A percentile compares a stretch with the other conserved stretches of the same genome.
These are phyloP conservation scores for Tetrapisispora taiwanensis DNA, from an alignment of 805 yeast genomes.

Conservation along the genomic window DNA sequence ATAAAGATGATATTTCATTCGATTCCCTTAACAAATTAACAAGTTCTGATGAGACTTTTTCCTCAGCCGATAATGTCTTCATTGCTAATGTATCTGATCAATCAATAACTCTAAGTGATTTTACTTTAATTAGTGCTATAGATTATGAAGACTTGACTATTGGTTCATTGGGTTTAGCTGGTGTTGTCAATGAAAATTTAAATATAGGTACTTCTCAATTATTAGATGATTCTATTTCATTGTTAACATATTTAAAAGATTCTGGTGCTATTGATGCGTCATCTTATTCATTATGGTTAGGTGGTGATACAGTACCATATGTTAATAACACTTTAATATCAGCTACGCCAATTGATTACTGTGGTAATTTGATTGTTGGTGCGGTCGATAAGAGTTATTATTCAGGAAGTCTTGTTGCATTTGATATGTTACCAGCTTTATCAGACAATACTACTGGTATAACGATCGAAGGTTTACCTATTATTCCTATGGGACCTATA, in stretches of 20 bases:
- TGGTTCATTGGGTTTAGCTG: conserved; percentile 42
- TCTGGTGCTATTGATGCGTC: conserved; percentile 28
- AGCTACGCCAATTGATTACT: conserved; percentile 6
- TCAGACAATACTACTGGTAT: conserved; percentile 10
- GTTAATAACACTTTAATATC: neutral
- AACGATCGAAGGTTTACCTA: conserved; percentile 32
- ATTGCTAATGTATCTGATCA: neutral
- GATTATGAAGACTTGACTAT: conserved; percentile 26
- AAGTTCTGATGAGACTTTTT: neutral
- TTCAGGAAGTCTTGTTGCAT: conserved; percentile 39
- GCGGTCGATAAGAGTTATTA: conserved; percentile 42
- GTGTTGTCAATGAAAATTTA: conserved; percentile 13
- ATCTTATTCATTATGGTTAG: conserved; percentile 38
- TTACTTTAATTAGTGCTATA: conserved; percentile 33
- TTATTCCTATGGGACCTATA: conserved; percentile 38
- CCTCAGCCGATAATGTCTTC: neutral
- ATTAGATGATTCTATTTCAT: conserved; percentile 18
- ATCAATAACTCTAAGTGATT: conserved; percentile 13
- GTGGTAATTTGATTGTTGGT: conserved; percentile 43
- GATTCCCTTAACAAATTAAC: conserved; percentile 3
- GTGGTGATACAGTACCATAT: conserved; percentile 15
- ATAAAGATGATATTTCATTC: conserved; percentile 17
- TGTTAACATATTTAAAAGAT: conserved; percentile 29
- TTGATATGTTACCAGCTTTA: conserved; percentile 38
- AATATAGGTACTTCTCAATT: conserved; percentile 10